These are phyloP conservation scores for Isatis lusitanica DNA, from an alignment of 441 rosid genomes.

Conservation along the genomic window DNA sequence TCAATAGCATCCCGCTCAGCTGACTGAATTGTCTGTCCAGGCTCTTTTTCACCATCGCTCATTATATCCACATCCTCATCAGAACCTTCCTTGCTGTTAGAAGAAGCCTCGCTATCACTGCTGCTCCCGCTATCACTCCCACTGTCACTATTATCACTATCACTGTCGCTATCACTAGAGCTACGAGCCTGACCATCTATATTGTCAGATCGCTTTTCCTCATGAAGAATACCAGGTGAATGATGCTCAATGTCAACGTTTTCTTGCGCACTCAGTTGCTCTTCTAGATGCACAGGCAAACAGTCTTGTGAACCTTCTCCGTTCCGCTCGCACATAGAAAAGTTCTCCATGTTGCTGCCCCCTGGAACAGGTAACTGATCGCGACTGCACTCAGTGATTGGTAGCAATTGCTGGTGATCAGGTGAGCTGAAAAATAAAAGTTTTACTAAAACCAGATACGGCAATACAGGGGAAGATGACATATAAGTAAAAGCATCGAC, in stretches of 20 bases:
- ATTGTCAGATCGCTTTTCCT: conserved; percentile 61
- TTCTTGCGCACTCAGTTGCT: conserved; percentile 44
- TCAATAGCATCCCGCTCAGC: conserved; percentile 52
- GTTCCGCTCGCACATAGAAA: conserved; percentile 38
- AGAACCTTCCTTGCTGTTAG: conserved; percentile 82
- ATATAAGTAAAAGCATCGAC: not conserved
- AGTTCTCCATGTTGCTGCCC: conserved; percentile 44
- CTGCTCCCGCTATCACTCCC: conserved; percentile 83
- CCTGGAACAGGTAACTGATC: conserved; percentile 51
- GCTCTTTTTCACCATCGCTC: conserved; percentile 83
- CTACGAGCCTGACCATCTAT: conserved; percentile 68
- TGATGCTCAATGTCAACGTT: conserved; percentile 51
- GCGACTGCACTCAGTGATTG: conserved; percentile 50
- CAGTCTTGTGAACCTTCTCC: conserved; percentile 42
- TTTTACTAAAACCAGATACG: conserved; percentile 23
- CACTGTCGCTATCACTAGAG: conserved; percentile 87
- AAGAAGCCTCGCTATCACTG: conserved; percentile 91
- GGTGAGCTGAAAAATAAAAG: conserved; percentile 63
- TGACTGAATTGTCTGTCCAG: conserved; percentile 45
- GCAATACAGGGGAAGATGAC: conserved; percentile 12
- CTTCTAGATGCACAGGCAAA: conserved; percentile 38
- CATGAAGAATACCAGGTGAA: conserved; percentile 65
- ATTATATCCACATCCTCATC: conserved; percentile 97
- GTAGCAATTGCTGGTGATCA: conserved; percentile 54
- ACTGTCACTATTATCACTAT: conserved; percentile 77